Evolutionary conservation across 2,329 filamentous ascomycete species (phyloP), one percentile per base, ranked within the genome.

Genomic region (Venturia carpophila): DNA sequence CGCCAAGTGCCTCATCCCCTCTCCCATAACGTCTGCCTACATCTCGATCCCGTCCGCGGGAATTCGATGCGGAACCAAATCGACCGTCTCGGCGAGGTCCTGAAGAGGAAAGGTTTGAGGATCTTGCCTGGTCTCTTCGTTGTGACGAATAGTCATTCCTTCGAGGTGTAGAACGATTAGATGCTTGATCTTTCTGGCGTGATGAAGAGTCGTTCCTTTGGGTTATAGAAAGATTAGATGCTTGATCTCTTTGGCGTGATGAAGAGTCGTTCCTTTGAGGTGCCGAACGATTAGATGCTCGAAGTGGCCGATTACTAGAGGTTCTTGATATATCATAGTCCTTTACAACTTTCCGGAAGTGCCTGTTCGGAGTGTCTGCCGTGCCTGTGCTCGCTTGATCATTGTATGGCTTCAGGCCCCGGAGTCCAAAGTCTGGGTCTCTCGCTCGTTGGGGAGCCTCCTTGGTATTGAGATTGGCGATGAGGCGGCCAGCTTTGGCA

Each of bases 401-500:
- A 27, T 52, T 10, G 11, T 58, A 58, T n/a, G 52, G 52, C 19
- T 37, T 58, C 17, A 58, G 30, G 13, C 52, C 52, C 19, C 52
- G 27, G 5, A 58, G 52, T 37, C 52, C 52, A 37, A 58, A 58
- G 3, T 37, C 1, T 11, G 52, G 52, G 17, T 58, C 52, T n/a
- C 30, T 58, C 6, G 13, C 5, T 37, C 52, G 9, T n/a, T 39
- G 9, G 9, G 27, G 17, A 21, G 52, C 52, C 9, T 19, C 30
- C 17, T 11, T 37, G 30, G 52, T 34, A 27, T 34, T 37, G 9
- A 58, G 30, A 37, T 58, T 58, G 27, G 52, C 52, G 11, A 58
- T 58, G 30, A 58, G 52, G 11, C 52, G 60, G n/a, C 60, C 42
- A 45, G 60, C 60, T 61, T 61, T 61, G 60, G 60, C 60, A 42